These are phyloP conservation scores for Saccharomycopsis capsularis DNA, from an alignment of 805 yeast species.

Conservation along the genomic window DNA sequence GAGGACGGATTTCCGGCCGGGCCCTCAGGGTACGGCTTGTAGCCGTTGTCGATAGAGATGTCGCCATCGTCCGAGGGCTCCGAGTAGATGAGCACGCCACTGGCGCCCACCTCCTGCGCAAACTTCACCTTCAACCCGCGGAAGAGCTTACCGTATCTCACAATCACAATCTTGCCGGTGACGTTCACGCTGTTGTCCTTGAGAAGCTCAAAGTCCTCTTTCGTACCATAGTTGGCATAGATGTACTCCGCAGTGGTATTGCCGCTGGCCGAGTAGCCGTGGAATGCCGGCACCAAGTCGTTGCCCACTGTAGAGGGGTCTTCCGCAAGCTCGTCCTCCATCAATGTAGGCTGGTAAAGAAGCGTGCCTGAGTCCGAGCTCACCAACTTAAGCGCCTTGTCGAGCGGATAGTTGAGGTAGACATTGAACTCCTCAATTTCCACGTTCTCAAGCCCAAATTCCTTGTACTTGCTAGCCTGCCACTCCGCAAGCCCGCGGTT, in stretches of 20 bases:
- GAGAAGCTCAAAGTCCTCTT: slow-evolving; percentile 49
- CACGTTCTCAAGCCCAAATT: slow-evolving; percentile 48
- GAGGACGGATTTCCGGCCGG: slow-evolving; percentile 72
- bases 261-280: slow-evolving; percentile 71
- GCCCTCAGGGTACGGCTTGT: slow-evolving; percentile 62
- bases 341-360: slow-evolving; percentile 45
- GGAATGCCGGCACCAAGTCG: slow-evolving; percentile 60
- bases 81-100: slow-evolving; percentile 58
- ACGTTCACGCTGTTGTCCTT: slow-evolving; percentile 41
- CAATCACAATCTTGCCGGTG: slow-evolving; percentile 54
- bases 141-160: slow-evolving; percentile 58
- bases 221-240: slow-evolving; percentile 64
- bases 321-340: slow-evolving; percentile 46
- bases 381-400: slow-evolving; percentile 40
- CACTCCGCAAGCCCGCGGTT: slow-evolving; percentile 45
- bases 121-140: slow-evolving; percentile 71
- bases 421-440: slow-evolving; percentile 51
- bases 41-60: slow-evolving; percentile 49
- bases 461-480: slow-evolving; percentile 51
- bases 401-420: slow-evolving; percentile 57
- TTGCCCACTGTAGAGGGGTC: slow-evolving; percentile 38
- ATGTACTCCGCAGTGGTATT: slow-evolving; percentile 59
- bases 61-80: slow-evolving; percentile 61
- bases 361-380: slow-evolving; percentile 26
- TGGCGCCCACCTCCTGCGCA: slow-evolving; percentile 66